These are phyloP conservation scores for Jaapia argillacea DNA, from an alignment of 768 basidiomycete genomes.

Conservation along the genomic window DNA sequence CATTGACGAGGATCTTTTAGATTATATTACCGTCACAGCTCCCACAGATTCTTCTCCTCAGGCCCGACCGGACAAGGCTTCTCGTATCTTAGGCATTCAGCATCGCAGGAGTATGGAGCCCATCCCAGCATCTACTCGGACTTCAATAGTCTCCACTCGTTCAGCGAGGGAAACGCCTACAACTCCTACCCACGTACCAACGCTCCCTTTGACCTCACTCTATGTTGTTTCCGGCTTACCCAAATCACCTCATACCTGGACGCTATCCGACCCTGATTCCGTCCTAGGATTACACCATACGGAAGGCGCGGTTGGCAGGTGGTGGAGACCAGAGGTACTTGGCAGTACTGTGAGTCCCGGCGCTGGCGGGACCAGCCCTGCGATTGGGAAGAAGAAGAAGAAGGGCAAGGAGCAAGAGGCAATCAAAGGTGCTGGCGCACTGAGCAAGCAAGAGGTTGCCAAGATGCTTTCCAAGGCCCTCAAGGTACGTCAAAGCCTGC, in stretches of 20 bases:
- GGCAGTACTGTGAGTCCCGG: conserved; percentile 83
- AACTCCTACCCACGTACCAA: conserved; percentile 53
- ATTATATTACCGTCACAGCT: conserved; percentile 11
- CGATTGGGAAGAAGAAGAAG: conserved; percentile 34
- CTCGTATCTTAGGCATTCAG: conserved; percentile 64
- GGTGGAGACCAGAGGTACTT: conserved; percentile 88
- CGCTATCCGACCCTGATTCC: conserved; percentile 75
- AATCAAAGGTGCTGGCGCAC: conserved; percentile 68
- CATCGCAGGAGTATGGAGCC: conserved; percentile 80
- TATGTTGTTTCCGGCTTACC: conserved; percentile 86
- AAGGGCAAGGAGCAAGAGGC: conserved; percentile 55
- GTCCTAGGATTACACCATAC: conserved; percentile 74
- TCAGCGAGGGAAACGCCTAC: conserved; percentile 49
- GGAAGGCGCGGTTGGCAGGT: conserved; percentile 78
- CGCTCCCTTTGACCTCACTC: conserved; percentile 70
- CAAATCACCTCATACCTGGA: conserved; percentile 86
- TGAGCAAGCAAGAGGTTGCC: conserved; percentile 78
- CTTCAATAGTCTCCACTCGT: conserved; percentile 69
- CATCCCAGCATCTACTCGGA: conserved; percentile 67
- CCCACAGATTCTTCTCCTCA: conserved; percentile 24
- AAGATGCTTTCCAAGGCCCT: conserved; percentile 89
- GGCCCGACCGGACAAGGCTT: conserved; percentile 60
- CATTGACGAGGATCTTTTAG: background rate
- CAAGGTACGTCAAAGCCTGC: conserved; percentile 43
- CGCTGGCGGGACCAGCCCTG: conserved; percentile 47